A percentile compares a stretch with the other conserved stretches of the same genome.
Conservation (phyloP, 805 yeast species). For the Ogataea trehalophila region DNA sequence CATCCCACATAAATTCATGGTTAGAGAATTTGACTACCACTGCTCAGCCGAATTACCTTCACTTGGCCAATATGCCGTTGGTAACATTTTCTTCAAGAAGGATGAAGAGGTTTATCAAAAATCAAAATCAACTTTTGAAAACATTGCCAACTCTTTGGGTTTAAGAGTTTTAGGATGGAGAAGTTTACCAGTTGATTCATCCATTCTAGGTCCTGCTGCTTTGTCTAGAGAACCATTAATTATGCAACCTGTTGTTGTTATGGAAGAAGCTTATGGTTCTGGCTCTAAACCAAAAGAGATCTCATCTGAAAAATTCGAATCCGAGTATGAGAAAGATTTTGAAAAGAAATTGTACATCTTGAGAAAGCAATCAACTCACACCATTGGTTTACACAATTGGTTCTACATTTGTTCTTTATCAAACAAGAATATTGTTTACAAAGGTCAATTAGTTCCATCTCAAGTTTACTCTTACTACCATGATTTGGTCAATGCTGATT, state of each 20-base stretch:
- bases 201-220: slow-evolving; percentile 92
- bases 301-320: slow-evolving; percentile 49
- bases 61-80: slow-evolving; percentile 88
- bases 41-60: slow-evolving; percentile 66
- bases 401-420: slow-evolving; percentile 93
- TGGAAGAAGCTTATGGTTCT: slow-evolving; percentile 44
- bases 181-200: slow-evolving; percentile 89
- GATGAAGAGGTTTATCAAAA: slow-evolving; percentile 66
- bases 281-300: slow-evolving; percentile 31
- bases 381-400: slow-evolving; percentile 95
- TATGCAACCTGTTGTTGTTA: slow-evolving; percentile 88
- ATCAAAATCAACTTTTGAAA: slow-evolving; percentile 74
- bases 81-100: slow-evolving; percentile 90
- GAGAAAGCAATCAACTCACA: slow-evolving; percentile 84
- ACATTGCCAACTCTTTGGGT: slow-evolving; percentile 70
- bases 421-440: slow-evolving; percentile 86
- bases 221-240: slow-evolving; percentile 87
- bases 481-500: slow-evolving; percentile 86
- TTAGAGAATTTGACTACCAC: slow-evolving; percentile 74
- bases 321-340: slow-evolving; percentile 56
- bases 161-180: slow-evolving; percentile 92
- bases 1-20: slow-evolving; percentile 83
- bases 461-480: slow-evolving; percentile 95
- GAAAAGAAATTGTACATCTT: slow-evolving; percentile 81
- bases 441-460: slow-evolving; percentile 95